Percentiles rank a stretch among this genome's conserved stretches.
Evolutionary conservation across 2,329 filamentous ascomycete genomes (phyloP).

Genomic region (Fusarium odoratissimum): DNA sequence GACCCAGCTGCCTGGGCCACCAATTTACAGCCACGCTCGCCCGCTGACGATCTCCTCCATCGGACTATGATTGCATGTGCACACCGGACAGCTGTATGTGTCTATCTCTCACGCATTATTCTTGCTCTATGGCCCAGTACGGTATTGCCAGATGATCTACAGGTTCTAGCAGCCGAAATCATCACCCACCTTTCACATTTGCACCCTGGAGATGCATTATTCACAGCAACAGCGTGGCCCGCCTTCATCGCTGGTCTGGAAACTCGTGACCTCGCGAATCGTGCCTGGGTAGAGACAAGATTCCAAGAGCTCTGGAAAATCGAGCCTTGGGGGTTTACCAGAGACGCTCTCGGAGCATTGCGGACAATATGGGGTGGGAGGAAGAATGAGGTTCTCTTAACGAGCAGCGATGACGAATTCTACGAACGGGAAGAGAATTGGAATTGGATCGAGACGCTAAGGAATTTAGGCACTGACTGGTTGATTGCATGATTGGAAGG

Average conservation of each 20-base stretch:
- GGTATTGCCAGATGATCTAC: background rate
- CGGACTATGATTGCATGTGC: background rate
- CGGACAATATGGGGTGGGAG: background rate
- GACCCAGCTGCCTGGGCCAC: background rate
- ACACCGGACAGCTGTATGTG: background rate
- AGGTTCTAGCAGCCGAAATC: background rate
- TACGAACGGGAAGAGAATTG: background rate
- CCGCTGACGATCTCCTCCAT: background rate
- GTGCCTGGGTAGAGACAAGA: background rate
- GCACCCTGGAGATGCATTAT: background rate
- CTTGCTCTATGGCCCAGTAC: background rate
- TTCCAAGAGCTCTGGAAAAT: background rate
- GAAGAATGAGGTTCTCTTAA: background rate
- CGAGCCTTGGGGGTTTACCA: background rate
- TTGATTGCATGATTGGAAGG: background rate
- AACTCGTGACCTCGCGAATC: background rate
- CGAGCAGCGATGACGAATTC: fast-evolving
- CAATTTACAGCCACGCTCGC: background rate
- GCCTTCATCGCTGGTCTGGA: background rate
- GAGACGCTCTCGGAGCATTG: background rate
- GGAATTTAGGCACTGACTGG: background rate
- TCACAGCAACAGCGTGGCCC: background rate
- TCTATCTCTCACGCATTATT: background rate
- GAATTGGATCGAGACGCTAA: background rate
- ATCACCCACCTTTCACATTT: background rate